Base-by-base conservation (phyloP, 1,139 yeast genomes). In the Meyerozyma carpophila region DNA sequence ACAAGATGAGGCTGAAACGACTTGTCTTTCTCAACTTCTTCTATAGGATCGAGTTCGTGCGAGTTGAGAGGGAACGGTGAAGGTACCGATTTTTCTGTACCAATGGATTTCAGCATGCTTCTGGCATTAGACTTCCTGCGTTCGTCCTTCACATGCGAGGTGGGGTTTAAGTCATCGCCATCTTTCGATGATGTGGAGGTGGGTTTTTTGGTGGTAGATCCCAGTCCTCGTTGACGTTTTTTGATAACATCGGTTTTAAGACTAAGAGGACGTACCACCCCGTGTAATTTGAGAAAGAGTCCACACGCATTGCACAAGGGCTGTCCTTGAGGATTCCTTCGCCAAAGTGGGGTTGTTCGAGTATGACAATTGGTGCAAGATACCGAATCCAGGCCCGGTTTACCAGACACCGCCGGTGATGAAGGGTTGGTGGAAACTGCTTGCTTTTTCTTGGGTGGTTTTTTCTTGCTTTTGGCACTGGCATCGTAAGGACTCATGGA, bases 121-220 rank as follows among this genome's bases (percentile, higher is more conserved):
- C 34, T 31, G 20, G 34, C 20, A 16, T 13, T n/a, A 9, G 28
- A 21, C 37, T 34, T 34, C 24, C 18, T 39, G 36, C 37, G 14
- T 14, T 40, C 36, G 16, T 39, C 43, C 27, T 48, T 46, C 28
- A 42, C 40, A 6, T 66, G 44, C 10, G 63, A 53, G 2, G 69
- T 63, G 3, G 73, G 73, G 46, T 63, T 63, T 32, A 68, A 56
- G 49, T 68, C 72, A 49, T 68, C 73, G 16, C 73, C 73, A 52
- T 67, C 74, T 43, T 49, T 51, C 14, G 31, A 20, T 5, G 45
- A 25, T 8, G 31, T 29, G 29, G 32, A 28, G 9, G 36, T 41
- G 18, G 44, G 11, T 28, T 42, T 39, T 32, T 45, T 52, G 39
- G 50, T 48, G 42, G 40, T 47, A 28, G 46, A 40, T 36, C 42